Percentiles rank a stretch among this genome's conserved stretches.
phyloP scores from a whole-genome alignment of 2,329 filamentous ascomycete species.

The Juglanconis juglandina region DNA sequence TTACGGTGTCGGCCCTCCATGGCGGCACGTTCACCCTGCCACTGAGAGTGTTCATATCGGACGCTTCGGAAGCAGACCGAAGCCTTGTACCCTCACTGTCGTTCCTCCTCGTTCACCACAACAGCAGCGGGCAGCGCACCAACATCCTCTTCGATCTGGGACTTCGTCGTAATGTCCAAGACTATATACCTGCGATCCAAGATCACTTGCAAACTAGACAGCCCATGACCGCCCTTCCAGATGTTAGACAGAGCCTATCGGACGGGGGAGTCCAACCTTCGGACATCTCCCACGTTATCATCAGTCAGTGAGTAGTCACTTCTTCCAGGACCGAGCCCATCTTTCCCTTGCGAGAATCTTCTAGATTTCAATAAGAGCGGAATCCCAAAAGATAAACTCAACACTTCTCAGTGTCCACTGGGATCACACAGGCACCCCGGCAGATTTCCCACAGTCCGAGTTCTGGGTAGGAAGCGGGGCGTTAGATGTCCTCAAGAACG shows the following conservation, averaged over 20 bases:
- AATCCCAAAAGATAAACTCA: no score
- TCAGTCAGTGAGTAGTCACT: conserved; percentile 37
- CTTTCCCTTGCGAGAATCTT: no score
- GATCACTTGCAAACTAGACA: conserved; percentile 42
- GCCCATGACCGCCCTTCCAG: conserved; percentile 41
- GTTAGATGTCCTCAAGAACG: conserved; percentile 35
- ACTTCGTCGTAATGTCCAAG: conserved; percentile 40
- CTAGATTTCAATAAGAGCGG: no score
- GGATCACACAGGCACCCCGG: conserved; percentile 55
- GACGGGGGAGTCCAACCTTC: conserved; percentile 15
- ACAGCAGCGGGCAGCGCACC: conserved; percentile 26
- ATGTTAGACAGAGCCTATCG: conserved; percentile 37
- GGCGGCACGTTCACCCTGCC: conserved; percentile 44
- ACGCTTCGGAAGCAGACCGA: conserved; percentile 38
- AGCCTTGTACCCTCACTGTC: conserved; percentile 50
- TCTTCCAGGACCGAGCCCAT: no score
- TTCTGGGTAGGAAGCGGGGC: conserved; percentile 51
- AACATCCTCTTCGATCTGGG: conserved; percentile 52
- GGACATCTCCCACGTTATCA: conserved; percentile 33
- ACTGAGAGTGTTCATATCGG: conserved; percentile 42
- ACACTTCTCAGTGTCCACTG: conserved; percentile 40
- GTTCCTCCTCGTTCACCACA: conserved; percentile 48
- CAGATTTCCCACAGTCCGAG: conserved; percentile 44
- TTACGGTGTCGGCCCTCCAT: conserved; percentile 35
- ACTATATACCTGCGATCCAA: conserved; percentile 42